Percentiles rank a stretch among this genome's conserved stretches.
phyloP scores from a whole-genome alignment of 192 early-diverging fungal species.

The Umbelopsis isabellina region DNA sequence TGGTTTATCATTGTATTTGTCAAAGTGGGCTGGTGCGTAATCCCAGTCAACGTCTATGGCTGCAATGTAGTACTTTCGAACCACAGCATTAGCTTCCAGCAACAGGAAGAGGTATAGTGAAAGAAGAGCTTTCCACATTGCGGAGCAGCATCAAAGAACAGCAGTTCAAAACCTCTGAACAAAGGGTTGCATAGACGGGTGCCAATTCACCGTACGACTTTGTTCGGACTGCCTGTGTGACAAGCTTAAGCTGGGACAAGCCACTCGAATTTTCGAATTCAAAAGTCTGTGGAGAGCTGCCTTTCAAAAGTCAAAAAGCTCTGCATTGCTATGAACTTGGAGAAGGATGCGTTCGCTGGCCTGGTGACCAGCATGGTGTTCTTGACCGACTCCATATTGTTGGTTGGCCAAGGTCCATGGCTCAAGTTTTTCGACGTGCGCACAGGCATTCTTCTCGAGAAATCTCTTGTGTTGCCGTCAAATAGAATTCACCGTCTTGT shows the following conservation, averaged over 20 bases:
- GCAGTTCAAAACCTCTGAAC: neutral
- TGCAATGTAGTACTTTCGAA: conserved; percentile 45
- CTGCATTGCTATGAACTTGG: conserved; percentile 14
- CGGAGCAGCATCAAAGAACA: no score
- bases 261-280: neutral
- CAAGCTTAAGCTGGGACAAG: neutral
- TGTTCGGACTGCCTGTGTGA: neutral
- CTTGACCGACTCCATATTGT: conserved; percentile 48
- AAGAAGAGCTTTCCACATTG: no score
- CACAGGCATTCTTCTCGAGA: conserved; percentile 42
- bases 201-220: no score
- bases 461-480: conserved; percentile 39
- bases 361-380: conserved; percentile 54
- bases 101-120: neutral
- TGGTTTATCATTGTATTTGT: conserved; percentile 39
- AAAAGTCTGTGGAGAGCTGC: conserved; percentile 2
- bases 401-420: conserved; percentile 61
- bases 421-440: conserved; percentile 53
- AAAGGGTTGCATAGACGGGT: neutral
- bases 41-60: conserved; percentile 49
- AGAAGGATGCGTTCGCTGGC: conserved; percentile 43
- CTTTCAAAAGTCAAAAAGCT: neutral
- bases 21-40: conserved; percentile 44
- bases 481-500: conserved; percentile 58
- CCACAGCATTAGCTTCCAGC: neutral